phyloP scores from a whole-genome alignment of 352 stramenopile genomes.

The Phytophthora pini region DNA sequence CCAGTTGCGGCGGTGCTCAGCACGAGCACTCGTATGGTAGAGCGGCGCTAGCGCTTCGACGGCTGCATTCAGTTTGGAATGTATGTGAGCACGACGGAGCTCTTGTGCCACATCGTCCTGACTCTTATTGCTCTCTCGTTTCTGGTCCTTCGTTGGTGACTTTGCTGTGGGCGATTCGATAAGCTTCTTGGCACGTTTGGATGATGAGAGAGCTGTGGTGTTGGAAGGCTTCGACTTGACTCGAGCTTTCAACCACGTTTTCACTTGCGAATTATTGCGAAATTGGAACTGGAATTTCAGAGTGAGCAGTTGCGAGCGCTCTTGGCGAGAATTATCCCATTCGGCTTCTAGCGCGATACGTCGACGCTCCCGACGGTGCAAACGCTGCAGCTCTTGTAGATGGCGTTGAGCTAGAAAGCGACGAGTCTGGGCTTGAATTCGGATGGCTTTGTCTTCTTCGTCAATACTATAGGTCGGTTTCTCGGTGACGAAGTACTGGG shows the following conservation, averaged over 20 bases:
- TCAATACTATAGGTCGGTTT: conserved; percentile 69
- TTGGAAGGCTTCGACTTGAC: conserved; percentile 24
- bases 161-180: conserved; percentile 6
- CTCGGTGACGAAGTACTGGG: conserved; percentile 31
- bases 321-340: conserved; percentile 47
- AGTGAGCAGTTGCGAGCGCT: conserved; percentile 59
- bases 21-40: conserved; percentile 66
- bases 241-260: conserved; percentile 20
- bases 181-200: conserved; percentile 18
- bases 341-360: conserved; percentile 41
- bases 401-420: conserved; percentile 48
- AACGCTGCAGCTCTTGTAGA: conserved; percentile 36
- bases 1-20: conserved; percentile 56
- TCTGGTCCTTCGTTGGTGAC: conserved; percentile 11
- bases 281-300: conserved; percentile 38
- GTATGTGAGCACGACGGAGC: conserved; percentile 11
- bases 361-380: conserved; percentile 33
- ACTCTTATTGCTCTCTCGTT: conserved; percentile 11
- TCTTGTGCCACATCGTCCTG: conserved; percentile 5
- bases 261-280: conserved; percentile 26
- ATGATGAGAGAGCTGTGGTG: conserved; percentile 5
- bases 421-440: conserved; percentile 52
- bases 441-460: conserved; percentile 58
- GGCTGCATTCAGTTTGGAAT: conserved; percentile 20
- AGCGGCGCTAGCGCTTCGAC: conserved; percentile 25